Percentiles rank a stretch among this genome's conserved stretches.
Conservation (phyloP, 768 basidiomycete genomes). For the Phanerochaete carnosa region DNA sequence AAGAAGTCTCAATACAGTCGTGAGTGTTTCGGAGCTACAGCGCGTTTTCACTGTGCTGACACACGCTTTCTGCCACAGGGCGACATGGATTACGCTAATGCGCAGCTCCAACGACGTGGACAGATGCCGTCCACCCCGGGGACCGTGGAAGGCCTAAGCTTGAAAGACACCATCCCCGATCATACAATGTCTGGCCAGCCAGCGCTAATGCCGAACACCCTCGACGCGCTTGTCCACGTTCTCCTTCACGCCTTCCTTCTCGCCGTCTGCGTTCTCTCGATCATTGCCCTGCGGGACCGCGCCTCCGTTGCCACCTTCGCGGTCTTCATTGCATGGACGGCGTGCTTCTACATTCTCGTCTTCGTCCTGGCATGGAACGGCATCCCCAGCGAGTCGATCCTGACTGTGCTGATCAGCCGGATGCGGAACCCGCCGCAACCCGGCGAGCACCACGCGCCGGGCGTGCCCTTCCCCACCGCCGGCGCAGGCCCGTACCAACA, state of each 20-base stretch:
- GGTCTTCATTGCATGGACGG: constrained; percentile 61
- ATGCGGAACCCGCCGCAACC: constrained; percentile 38
- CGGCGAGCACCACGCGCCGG: constrained; percentile 33
- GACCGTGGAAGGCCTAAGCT: constrained; percentile 46
- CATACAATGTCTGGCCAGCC: neutral
- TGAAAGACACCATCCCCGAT: constrained; percentile 26
- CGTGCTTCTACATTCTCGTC: constrained; percentile 54
- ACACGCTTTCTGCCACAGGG: constrained; percentile 41
- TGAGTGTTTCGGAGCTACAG: constrained; percentile 32
- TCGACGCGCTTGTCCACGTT: constrained; percentile 42
- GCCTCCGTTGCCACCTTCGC: constrained; percentile 55
- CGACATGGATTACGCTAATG: constrained; percentile 69
- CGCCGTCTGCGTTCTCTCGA: constrained; percentile 52
- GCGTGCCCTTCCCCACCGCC: constrained; percentile 42
- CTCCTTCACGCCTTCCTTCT: constrained; percentile 58
- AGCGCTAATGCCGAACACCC: constrained; percentile 30
- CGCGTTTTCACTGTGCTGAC: constrained; percentile 1
- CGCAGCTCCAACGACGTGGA: constrained; percentile 50
- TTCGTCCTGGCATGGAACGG: constrained; percentile 55
- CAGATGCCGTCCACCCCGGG: constrained; percentile 45
- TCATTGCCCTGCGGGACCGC: constrained; percentile 56
- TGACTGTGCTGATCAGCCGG: constrained; percentile 46
- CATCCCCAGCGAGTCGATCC: constrained; percentile 52
- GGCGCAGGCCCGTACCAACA: constrained; percentile 66
- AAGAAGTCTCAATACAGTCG: constrained; percentile 67